These are phyloP conservation scores for Clonostachys solani DNA, from an alignment of 2,329 filamentous ascomycete species.

Conservation along the genomic window DNA sequence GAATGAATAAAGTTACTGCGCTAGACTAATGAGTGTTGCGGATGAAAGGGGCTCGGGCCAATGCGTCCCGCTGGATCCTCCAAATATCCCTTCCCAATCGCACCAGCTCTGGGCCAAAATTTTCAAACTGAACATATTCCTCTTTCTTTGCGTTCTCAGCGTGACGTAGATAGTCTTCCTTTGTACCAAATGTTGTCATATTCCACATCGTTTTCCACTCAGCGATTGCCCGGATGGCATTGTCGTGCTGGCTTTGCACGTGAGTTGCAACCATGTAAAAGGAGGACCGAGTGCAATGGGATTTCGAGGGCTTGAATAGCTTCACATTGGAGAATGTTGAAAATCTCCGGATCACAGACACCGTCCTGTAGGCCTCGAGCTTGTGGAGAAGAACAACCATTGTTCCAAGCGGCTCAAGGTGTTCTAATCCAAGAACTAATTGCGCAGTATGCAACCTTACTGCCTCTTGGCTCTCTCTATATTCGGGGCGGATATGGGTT, in stretches of 20 bases:
- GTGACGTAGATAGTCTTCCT: conserved; percentile 13
- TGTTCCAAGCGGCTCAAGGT: conserved; percentile 38
- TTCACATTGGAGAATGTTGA: conserved; percentile 30
- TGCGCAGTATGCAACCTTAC: conserved; percentile 28
- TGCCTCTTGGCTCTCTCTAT: conserved; percentile 27
- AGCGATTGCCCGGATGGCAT: conserved; percentile 26
- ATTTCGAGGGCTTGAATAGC: conserved; percentile 36
- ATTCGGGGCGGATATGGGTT: conserved; percentile 22
- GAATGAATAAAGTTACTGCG: no score
- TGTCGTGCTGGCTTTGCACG: conserved; percentile 21
- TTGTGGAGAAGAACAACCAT: conserved; percentile 48
- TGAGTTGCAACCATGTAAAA: conserved; percentile 48
- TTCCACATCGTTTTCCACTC: conserved; percentile 35
- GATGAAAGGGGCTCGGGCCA: conserved; percentile 19
- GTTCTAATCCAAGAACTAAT: conserved; percentile 38
- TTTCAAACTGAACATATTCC: conserved; percentile 16
- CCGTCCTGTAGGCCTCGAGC: conserved; percentile 31
- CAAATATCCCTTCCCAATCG: conserved; percentile 22
- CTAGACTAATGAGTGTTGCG: no score
- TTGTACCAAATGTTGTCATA: conserved; percentile 27
- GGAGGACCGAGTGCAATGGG: conserved; percentile 37
- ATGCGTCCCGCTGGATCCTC: conserved; percentile 23
- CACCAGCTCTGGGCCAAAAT: conserved; percentile 27
- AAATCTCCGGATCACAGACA: conserved; percentile 31
- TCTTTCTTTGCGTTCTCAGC: conserved; percentile 1